Conservation (phyloP, 208 protist species). For the Tritrichomonas musculus region DNA sequence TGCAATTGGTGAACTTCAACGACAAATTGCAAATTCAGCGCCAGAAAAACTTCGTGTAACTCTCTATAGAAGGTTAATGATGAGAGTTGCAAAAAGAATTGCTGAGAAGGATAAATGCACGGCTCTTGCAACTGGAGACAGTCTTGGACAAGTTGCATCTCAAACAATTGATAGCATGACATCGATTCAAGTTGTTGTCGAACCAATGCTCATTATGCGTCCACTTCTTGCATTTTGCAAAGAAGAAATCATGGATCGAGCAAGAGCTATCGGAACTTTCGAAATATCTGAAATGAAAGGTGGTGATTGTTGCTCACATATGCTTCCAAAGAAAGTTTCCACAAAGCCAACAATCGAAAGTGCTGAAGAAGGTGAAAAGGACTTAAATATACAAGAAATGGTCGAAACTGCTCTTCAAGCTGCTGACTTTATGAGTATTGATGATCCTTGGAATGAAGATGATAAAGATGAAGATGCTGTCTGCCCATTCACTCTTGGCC, state of each 20-base stretch:
- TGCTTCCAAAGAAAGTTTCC: constrained; percentile 8
- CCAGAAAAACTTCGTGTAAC: constrained; percentile 11
- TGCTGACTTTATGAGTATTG: background rate
- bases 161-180: constrained; percentile 14
- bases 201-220: background rate
- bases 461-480: background rate
- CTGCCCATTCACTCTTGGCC: background rate
- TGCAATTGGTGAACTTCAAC: background rate
- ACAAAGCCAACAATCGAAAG: background rate
- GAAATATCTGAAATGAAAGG: background rate
- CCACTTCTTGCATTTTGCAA: background rate
- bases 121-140: background rate
- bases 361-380: background rate
- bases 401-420: background rate
- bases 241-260: background rate
- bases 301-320: constrained; percentile 26
- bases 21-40: background rate
- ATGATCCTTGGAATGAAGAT: constrained; percentile 27
- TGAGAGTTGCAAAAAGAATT: background rate
- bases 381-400: background rate
- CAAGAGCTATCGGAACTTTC: background rate
- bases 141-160: constrained; percentile 17
- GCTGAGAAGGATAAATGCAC: background rate
- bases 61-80: background rate
- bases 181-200: background rate